These are phyloP conservation scores for Emmonsia crescens DNA, from an alignment of 2,329 filamentous ascomycete species.

Conservation along the genomic window DNA sequence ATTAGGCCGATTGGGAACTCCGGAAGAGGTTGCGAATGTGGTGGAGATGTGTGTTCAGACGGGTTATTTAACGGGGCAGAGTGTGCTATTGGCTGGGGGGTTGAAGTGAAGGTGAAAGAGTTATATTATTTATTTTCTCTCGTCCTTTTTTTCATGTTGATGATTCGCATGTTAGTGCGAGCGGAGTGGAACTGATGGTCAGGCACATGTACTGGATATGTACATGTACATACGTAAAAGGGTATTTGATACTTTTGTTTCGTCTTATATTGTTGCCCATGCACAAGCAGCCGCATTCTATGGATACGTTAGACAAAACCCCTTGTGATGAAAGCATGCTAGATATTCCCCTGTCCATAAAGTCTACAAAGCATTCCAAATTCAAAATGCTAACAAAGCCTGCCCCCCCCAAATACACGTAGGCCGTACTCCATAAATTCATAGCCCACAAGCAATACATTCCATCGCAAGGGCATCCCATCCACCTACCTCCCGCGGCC, in stretches of 20 bases:
- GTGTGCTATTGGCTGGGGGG: constrained; percentile 43
- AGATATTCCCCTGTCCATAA: neutral
- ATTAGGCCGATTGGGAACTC: constrained; percentile 46
- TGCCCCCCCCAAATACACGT: neutral
- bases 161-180: too few species aligned
- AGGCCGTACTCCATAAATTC: neutral
- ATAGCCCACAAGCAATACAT: neutral
- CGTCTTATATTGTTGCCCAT: neutral
- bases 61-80: constrained; percentile 51
- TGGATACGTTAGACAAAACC: neutral
- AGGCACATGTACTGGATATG: too few species aligned
- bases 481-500: neutral
- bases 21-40: constrained; percentile 50
- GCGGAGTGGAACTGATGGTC: neutral
- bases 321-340: neutral
- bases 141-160: neutral
- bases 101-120: constrained; percentile 33
- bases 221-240: neutral
- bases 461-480: neutral
- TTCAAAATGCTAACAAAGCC: neutral
- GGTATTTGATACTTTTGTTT: neutral
- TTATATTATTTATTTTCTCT: neutral
- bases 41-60: constrained; percentile 51
- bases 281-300: neutral
- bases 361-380: neutral